Percentiles rank a stretch among this genome's conserved stretches.
Conservation (phyloP, 78 protist genomes). For the Guillardia theta region DNA sequence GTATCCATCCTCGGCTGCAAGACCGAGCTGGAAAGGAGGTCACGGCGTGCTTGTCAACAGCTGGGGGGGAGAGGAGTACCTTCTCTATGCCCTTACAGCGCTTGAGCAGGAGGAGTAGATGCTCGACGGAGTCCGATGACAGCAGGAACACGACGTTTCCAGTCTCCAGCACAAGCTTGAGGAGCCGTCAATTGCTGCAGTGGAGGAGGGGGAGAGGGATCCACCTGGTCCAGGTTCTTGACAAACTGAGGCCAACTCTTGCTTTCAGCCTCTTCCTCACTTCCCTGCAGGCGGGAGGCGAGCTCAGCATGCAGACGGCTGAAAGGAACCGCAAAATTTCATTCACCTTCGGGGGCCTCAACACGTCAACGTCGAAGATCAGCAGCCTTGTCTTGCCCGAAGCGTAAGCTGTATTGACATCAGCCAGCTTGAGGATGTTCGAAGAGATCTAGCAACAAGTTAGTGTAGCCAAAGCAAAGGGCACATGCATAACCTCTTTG, state of each 20-base stretch:
- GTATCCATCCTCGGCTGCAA: not conserved
- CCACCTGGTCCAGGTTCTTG: not conserved
- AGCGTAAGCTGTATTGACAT: not conserved
- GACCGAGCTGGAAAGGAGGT: no score
- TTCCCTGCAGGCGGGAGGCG: no score
- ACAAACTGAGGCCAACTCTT: not conserved
- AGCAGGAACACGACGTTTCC: not conserved
- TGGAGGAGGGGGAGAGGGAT: no score
- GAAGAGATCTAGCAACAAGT: no score
- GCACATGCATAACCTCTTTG: no score
- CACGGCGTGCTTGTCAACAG: no score
- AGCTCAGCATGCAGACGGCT: no score
- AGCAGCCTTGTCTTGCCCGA: not conserved
- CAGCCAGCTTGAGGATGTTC: not conserved
- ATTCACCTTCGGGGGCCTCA: not conserved
- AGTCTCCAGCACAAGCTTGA: not conserved
- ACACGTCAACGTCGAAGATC: not conserved
- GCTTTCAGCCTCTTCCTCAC: not conserved
- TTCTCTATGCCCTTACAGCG: not conserved
- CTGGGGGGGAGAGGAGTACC: no score
- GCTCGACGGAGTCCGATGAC: not conserved
- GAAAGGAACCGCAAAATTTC: not conserved
- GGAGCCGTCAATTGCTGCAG: no score
- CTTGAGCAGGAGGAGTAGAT: not conserved
- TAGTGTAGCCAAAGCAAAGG: no score